Evolutionary conservation across 2,329 filamentous ascomycete genomes (phyloP).

Genomic region (Penicillium concentricum): DNA sequence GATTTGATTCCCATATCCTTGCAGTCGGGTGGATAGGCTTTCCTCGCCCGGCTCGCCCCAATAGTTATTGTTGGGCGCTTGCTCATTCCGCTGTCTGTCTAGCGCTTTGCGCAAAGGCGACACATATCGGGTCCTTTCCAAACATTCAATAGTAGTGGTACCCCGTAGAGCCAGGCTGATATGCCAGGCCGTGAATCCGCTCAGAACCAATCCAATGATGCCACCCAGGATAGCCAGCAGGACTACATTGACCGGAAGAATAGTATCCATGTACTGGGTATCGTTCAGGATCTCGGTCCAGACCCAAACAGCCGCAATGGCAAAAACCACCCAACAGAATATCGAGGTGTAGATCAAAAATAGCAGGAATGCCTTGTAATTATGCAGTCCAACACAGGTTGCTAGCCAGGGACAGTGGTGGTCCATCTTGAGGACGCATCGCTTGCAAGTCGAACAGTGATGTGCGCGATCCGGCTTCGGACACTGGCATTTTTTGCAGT

Average conservation of each 20-base stretch:
- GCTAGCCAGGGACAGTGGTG: conserved; percentile 98
- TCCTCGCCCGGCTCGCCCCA: conserved; percentile 25
- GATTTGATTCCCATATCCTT: conserved; percentile 68
- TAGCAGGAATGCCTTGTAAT: conserved; percentile 93
- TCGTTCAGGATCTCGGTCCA: conserved; percentile 77
- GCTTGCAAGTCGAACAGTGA: conserved; percentile 91
- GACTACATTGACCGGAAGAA: conserved; percentile 88
- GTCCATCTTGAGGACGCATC: conserved; percentile 98
- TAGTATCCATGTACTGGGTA: conserved; percentile 67
- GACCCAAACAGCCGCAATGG: conserved; percentile 75
- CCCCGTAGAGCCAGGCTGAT: conserved; percentile 74
- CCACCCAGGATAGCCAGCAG: conserved; percentile 82
- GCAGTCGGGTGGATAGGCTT: conserved; percentile 46
- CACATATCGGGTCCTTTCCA: conserved; percentile 94
- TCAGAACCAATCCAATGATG: conserved; percentile 86
- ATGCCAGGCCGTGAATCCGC: conserved; percentile 90
- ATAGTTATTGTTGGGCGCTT: conserved; percentile 40
- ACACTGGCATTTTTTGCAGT: conserved; percentile 96
- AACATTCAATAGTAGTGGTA: conserved; percentile 91
- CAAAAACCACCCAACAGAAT: conserved; percentile 80
- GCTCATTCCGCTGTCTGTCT: conserved; percentile 61
- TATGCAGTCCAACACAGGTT: conserved; percentile 87
- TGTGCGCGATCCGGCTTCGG: conserved; percentile 94
- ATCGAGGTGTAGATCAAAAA: conserved; percentile 87
- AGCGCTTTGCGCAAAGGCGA: conserved; percentile 72